Evolutionary conservation across 2,329 filamentous ascomycete genomes (phyloP).

Genomic region (Fusarium sp.): DNA sequence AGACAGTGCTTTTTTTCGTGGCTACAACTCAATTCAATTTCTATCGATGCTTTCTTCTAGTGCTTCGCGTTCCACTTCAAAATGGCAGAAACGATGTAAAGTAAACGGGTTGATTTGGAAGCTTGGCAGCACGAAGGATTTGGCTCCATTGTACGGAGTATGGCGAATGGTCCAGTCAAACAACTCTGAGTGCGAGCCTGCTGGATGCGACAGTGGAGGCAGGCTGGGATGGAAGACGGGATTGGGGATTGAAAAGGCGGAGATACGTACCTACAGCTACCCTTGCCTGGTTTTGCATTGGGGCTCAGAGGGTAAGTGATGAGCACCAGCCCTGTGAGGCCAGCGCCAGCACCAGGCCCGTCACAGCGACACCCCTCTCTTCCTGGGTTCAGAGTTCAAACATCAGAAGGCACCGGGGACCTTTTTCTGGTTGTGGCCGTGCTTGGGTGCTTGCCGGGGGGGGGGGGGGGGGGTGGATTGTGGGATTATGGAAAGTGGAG

Average conservation of each 20-base stretch:
- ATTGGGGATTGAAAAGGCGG: constrained; percentile 38
- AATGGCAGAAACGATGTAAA: not conserved
- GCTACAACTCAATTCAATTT: not conserved
- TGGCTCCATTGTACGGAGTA: constrained; percentile 1
- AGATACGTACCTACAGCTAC: constrained; percentile 36
- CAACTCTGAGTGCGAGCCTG: constrained; percentile 26
- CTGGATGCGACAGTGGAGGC: constrained; percentile 3
- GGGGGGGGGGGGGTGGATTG: constrained; percentile 9
- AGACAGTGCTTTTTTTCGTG: not conserved
- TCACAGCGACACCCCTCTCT: constrained; percentile 22
- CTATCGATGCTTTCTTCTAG: not conserved
- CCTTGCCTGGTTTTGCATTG: constrained; percentile 17
- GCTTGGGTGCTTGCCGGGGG: constrained; percentile 17
- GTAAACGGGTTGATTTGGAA: not conserved
- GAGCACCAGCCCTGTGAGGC: constrained; percentile 48
- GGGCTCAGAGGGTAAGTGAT: constrained; percentile 36
- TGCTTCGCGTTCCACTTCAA: constrained; percentile 9
- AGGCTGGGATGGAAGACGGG: constrained; percentile 1
- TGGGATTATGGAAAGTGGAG: constrained; percentile 4
- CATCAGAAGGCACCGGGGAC: constrained; percentile 20
- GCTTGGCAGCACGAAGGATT: constrained; percentile 20
- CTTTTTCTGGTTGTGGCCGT: constrained; percentile 43
- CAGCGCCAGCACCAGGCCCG: constrained; percentile 35
- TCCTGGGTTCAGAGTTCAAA: not conserved
- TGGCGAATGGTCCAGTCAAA: constrained; percentile 19